Evolutionary conservation across 2,329 filamentous ascomycete species (phyloP), one percentile per base, ranked within the genome.

Genomic region (Fusarium sublunatum): DNA sequence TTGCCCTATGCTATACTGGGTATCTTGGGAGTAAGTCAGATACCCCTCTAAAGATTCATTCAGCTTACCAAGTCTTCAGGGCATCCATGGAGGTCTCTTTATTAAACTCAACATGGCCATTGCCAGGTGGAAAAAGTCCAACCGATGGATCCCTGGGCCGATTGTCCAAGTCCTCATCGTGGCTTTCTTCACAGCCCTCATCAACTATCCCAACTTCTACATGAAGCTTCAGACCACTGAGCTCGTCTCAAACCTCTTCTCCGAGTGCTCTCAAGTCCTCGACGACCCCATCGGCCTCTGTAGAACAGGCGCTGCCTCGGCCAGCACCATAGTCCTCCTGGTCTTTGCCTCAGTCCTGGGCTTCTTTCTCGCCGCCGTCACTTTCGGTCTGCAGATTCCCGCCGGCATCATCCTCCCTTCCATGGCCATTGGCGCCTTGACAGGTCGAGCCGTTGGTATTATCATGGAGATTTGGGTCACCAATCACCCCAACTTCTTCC

Each of bases 191-290:
- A 97, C 93, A 2, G 92, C 94, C 2, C 75, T 98, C 40, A 86
- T 98, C 76, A 97, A 97, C 80, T 99, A 93, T 70, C 95, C 95
- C 10, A 96, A 97, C 77, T 89, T 93, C 53, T 98, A 97, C 77
- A 96, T 98, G 90, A 90, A 95, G 67, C 91, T 93, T 4, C 94
- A 98, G 74, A 87, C 91, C 22, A 93, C 93, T 0, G 92, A 97
- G 74, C 87, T 99, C 3, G 93, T 98, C 13, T 93, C 93, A 61
- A 91, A 90, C 54, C 86, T 99, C 26, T 98, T 99, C 74, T 88
- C 92, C 8, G 94, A 99, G 77, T 99, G 95, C 76, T 88, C 88
- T 5, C 87, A 90, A 64, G 85, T 93, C 19, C 83, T 88, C 19
- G 91, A 96, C 68, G 95, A 99, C 77, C 90, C 89, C 52, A 91